Percentiles rank a stretch among this genome's conserved stretches.
These are phyloP conservation scores for Carex parvula DNA, from an alignment of 176 grass and related monocot species.

Conservation along the genomic window DNA sequence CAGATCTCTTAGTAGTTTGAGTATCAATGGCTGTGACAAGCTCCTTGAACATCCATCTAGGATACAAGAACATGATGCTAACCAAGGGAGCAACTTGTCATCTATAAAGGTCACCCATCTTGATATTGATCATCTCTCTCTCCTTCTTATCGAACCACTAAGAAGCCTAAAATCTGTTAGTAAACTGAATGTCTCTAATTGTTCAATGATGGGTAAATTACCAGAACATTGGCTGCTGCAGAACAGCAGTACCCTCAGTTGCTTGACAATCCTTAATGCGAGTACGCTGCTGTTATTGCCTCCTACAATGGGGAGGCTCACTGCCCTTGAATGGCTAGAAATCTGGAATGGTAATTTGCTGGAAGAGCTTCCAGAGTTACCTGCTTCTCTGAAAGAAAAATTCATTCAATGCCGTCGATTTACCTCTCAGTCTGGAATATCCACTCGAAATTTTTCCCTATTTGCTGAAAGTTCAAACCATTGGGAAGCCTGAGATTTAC, in stretches of 20 bases:
- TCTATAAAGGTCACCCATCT: too few relatives aligned
- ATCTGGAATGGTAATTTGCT: neutral
- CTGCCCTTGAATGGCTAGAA: neutral
- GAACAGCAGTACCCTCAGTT: conserved; percentile 12
- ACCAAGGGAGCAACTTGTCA: too few relatives aligned
- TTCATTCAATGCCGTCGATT: too few relatives aligned
- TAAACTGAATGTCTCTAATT: neutral
- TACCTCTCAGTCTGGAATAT: too few relatives aligned
- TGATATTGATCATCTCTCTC: conserved; percentile 21
- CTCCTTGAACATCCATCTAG: too few relatives aligned
- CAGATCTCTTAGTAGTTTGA: too few relatives aligned
- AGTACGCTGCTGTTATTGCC: conserved; percentile 28
- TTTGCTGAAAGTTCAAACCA: too few relatives aligned
- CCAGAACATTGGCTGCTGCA: conserved; percentile 42
- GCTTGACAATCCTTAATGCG: conserved; percentile 1
- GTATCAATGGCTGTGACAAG: too few relatives aligned
- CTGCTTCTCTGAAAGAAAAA: neutral
- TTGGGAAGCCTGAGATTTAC: too few relatives aligned
- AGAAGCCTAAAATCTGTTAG: conserved; percentile 27
- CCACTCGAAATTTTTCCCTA: too few relatives aligned
- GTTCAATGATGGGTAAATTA: neutral
- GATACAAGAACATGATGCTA: too few relatives aligned
- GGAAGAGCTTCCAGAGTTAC: conserved; percentile 20
- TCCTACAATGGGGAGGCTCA: neutral
- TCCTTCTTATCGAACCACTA: conserved; percentile 31